Evolutionary conservation across 139 green algal species (phyloP).

Genomic region (Pleodorina starrii): DNA sequence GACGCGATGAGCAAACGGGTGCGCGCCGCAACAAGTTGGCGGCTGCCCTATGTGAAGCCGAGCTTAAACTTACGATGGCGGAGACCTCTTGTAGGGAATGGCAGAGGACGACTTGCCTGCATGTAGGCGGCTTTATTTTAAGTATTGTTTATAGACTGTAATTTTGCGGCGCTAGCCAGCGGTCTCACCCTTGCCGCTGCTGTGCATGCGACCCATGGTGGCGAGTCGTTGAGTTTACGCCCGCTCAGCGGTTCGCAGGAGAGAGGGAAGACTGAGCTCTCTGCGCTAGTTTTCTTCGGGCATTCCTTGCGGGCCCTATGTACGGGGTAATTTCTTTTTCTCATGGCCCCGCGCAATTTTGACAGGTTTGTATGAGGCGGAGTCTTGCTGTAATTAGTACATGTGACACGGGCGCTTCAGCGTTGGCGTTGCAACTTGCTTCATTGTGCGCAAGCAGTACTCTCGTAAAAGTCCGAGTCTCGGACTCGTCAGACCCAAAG

Average conservation of each 20-base stretch:
- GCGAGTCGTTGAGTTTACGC: slow-evolving; percentile 33
- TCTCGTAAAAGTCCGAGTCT: not conserved
- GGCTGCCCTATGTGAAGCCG: slow-evolving; percentile 85
- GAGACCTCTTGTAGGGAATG: slow-evolving; percentile 95
- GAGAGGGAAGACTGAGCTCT: not conserved
- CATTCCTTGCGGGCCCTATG: not conserved
- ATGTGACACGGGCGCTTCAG: not conserved
- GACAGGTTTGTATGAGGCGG: too few relatives aligned
- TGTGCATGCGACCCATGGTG: slow-evolving; percentile 97
- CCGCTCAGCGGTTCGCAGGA: slow-evolving; percentile 40
- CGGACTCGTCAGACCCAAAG: not conserved
- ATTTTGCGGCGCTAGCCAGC: not conserved
- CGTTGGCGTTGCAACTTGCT: not conserved
- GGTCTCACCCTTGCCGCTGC: slow-evolving; percentile 80
- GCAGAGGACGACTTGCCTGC: slow-evolving; percentile 80
- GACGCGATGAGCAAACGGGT: not conserved
- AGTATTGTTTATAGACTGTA: not conserved
- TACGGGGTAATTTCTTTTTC: too few relatives aligned
- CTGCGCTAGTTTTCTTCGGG: not conserved
- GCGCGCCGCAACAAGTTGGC: not conserved
- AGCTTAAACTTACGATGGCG: slow-evolving; percentile 86
- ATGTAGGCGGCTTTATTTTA: too few relatives aligned
- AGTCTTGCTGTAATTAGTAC: not conserved
- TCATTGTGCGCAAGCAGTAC: not conserved
- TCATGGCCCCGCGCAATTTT: too few relatives aligned